Evolutionary conservation across 352 stramenopile genomes (phyloP).

Genomic region (Pilasporangium apinafurcum): DNA sequence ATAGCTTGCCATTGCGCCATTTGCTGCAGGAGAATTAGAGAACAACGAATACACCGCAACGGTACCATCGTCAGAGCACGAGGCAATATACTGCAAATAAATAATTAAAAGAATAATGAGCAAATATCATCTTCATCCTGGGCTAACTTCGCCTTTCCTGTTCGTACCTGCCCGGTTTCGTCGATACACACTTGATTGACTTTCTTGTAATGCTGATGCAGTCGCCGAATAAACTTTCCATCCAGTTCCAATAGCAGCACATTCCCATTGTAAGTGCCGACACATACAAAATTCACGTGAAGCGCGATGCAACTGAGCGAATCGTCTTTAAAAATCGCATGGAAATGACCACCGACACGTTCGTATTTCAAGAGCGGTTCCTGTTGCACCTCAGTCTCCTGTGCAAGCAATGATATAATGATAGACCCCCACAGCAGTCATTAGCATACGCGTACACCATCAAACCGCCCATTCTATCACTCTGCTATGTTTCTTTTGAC

Average conservation of each 20-base stretch:
- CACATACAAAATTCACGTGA: conserved; percentile 75
- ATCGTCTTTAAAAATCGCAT: conserved; percentile 84
- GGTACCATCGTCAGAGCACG: conserved; percentile 80
- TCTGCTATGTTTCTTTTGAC: conserved; percentile 1
- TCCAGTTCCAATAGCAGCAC: conserved; percentile 76
- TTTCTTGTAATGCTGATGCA: conserved; percentile 87
- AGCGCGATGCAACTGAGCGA: conserved; percentile 76
- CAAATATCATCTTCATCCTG: background rate
- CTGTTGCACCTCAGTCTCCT: conserved; percentile 11
- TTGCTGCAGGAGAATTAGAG: conserved; percentile 24
- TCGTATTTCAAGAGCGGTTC: conserved; percentile 86
- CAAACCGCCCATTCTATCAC: background rate
- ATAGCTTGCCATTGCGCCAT: too few relatives aligned
- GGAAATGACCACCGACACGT: conserved; percentile 77
- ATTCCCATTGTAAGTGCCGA: conserved; percentile 74
- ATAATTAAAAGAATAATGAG: background rate
- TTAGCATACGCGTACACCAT: background rate
- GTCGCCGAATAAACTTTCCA: conserved; percentile 64
- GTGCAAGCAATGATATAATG: background rate
- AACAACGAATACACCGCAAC: conserved; percentile 78
- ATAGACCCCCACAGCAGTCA: background rate
- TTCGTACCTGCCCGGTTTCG: conserved; percentile 55
- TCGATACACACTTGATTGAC: conserved; percentile 84
- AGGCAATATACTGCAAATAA: conserved; percentile 71
- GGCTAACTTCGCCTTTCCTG: background rate